Conservation (phyloP, 805 yeast species). For the Ogataea angusta region DNA sequence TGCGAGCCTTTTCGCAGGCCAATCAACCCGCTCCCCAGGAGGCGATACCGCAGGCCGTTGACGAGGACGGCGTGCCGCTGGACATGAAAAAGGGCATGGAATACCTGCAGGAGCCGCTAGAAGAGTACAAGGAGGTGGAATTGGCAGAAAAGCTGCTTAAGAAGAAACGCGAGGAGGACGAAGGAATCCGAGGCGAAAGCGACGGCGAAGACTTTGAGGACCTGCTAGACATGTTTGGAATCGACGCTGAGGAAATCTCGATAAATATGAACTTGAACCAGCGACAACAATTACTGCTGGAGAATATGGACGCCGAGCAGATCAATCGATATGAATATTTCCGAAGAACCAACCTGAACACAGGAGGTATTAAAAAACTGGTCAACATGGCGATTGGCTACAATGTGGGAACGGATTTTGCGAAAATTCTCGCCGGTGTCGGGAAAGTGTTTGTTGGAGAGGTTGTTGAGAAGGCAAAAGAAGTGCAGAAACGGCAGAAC, state of each 20-base stretch:
- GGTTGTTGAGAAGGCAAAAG: conserved; percentile 75
- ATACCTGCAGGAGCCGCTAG: conserved; percentile 24
- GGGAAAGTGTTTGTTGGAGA: conserved; percentile 91
- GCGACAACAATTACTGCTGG: conserved; percentile 57
- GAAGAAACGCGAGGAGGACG: conserved; percentile 30
- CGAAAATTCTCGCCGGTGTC: conserved; percentile 79
- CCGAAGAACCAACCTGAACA: conserved; percentile 71
- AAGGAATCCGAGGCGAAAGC: conserved; percentile 24
- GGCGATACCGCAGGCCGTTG: conserved; percentile 7
- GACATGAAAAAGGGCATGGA: conserved; percentile 27
- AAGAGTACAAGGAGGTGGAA: conserved; percentile 20
- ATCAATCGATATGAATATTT: conserved; percentile 84
- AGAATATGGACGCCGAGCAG: conserved; percentile 76
- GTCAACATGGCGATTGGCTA: conserved; percentile 79
- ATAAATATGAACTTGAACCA: conserved; percentile 49
- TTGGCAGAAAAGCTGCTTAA: conserved; percentile 23
- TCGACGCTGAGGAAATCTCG: conserved; percentile 31
- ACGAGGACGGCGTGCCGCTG: conserved; percentile 21
- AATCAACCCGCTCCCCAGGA: conserved; percentile 1
- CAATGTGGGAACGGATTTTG: conserved; percentile 72
- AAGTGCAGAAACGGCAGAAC: conserved; percentile 57
- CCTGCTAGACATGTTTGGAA: conserved; percentile 29
- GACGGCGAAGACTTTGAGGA: conserved; percentile 32
- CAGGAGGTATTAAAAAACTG: conserved; percentile 73
- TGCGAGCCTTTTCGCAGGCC: conserved; percentile 9